phyloP scores from a whole-genome alignment of 75 land plant species.

The Cunninghamia lanceolata region DNA sequence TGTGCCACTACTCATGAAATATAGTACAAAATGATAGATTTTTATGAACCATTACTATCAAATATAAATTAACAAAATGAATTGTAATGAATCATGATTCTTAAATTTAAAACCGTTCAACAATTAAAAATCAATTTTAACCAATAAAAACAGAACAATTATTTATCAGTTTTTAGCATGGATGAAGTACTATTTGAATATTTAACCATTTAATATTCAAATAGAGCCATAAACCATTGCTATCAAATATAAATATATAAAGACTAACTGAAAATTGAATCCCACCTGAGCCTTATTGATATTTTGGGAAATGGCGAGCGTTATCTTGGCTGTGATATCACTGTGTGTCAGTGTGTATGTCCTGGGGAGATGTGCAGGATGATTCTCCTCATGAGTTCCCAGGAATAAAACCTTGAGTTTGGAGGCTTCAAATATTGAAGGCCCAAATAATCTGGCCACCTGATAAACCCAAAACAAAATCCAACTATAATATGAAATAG shows the following conservation, averaged over 20 bases:
- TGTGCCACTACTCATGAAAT: too few species aligned
- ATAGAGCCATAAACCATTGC: too few species aligned
- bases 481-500: neutral
- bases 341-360: slow-evolving; percentile 79
- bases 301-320: slow-evolving; percentile 66
- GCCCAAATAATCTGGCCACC: slow-evolving; percentile 73
- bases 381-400: slow-evolving; percentile 62
- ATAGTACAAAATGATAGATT: too few species aligned
- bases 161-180: too few species aligned
- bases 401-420: slow-evolving; percentile 72
- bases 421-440: slow-evolving; percentile 72
- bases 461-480: neutral
- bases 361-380: slow-evolving; percentile 58
- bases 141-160: too few species aligned
- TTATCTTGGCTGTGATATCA: slow-evolving; percentile 71
- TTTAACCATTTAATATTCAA: too few species aligned
- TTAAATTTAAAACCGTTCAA: too few species aligned
- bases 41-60: too few species aligned
- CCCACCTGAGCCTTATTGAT: slow-evolving; percentile 67
- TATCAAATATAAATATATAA: neutral
- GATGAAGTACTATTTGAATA: too few species aligned
- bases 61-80: neutral
- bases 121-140: neutral
- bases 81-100: neutral
- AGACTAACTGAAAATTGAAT: neutral